Evolutionary conservation across 148 eudicot species (phyloP).

Genomic region (Arbutus unedo): DNA sequence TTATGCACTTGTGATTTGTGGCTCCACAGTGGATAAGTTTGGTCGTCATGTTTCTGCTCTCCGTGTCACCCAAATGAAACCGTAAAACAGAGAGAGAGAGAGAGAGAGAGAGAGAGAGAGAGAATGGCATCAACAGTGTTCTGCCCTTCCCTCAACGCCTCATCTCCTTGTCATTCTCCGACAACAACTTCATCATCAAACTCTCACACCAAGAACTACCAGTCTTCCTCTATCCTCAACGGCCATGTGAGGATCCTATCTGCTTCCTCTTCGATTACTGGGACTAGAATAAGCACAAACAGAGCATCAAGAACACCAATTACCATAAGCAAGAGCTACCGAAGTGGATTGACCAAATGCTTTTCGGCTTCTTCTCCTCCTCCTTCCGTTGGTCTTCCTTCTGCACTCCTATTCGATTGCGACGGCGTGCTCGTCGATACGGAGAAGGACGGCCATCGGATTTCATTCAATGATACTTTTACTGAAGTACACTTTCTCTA

Average conservation of each 20-base stretch:
- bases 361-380: slow-evolving; percentile 25
- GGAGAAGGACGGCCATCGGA: slow-evolving; percentile 90
- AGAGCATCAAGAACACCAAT: neutral
- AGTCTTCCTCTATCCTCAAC: slow-evolving; percentile 2
- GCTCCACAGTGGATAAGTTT: slow-evolving; percentile 17
- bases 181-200: slow-evolving; percentile 17
- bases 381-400: slow-evolving; percentile 45
- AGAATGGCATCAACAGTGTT: slow-evolving; percentile 43
- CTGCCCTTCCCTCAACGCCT: slow-evolving; percentile 26
- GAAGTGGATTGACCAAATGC: slow-evolving; percentile 25
- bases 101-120: slow-evolving; percentile 15
- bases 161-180: slow-evolving; percentile 8
- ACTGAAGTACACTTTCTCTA: slow-evolving; percentile 48
- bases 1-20: neutral
- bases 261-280: slow-evolving; percentile 25
- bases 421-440: slow-evolving; percentile 98
- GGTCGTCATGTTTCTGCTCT: neutral
- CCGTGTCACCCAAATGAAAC: neutral
- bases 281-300: slow-evolving; percentile 10
- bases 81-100: neutral
- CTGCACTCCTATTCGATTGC: slow-evolving; percentile 90
- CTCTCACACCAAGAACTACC: slow-evolving; percentile 12
- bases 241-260: slow-evolving; percentile 18
- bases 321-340: neutral
- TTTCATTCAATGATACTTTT: slow-evolving; percentile 93